Conservation (phyloP, 78 protist species). For the Dictyostelium firmibasis region DNA sequence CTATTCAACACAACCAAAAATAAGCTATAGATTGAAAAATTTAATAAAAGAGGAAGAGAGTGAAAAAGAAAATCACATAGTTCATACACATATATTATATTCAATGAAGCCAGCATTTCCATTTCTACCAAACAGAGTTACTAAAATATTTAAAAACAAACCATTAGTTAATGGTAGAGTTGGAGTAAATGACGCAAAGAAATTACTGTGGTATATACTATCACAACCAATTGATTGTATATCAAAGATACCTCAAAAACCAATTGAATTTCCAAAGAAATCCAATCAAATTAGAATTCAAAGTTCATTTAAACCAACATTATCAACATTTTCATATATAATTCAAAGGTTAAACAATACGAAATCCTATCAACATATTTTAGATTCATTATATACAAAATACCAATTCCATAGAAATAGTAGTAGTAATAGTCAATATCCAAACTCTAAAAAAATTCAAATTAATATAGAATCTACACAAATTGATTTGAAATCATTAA, state of each 20-base stretch:
- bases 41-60: background rate
- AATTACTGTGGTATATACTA: slow-evolving; percentile 11
- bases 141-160: background rate
- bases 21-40: background rate
- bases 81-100: background rate
- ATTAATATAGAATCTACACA: background rate
- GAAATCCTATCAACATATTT: background rate
- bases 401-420: background rate
- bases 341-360: background rate
- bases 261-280: background rate
- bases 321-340: background rate
- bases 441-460: too few species aligned
- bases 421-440: too few species aligned
- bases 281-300: background rate
- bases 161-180: background rate
- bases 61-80: background rate
- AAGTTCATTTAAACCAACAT: background rate
- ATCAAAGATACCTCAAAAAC: background rate
- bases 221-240: background rate
- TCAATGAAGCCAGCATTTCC: background rate
- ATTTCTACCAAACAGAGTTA: background rate
- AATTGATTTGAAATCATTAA: background rate
- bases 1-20: background rate
- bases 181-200: background rate
- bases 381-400: background rate